Percentiles rank a stretch among this genome's conserved stretches.
phyloP scores from a whole-genome alignment of 2,329 filamentous ascomycete species.

The Diaporthe humulicola region DNA sequence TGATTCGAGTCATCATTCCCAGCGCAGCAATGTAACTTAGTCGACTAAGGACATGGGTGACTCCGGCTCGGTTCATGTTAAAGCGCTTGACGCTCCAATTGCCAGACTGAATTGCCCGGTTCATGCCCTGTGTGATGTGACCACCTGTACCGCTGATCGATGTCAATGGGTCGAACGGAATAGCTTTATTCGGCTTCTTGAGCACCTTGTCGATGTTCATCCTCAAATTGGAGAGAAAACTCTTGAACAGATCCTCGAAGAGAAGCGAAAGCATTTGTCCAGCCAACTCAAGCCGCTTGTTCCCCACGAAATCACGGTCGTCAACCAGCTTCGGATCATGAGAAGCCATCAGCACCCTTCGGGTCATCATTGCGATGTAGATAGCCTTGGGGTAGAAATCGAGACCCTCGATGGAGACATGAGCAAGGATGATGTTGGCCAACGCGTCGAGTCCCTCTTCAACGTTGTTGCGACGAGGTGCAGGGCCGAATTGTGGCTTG shows the following conservation, averaged over 20 bases:
- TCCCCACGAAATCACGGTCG: slow-evolving; percentile 97
- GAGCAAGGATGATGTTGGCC: slow-evolving; percentile 92
- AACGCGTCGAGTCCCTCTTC: slow-evolving; percentile 95
- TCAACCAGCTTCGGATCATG: slow-evolving; percentile 92
- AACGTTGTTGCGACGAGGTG: slow-evolving; percentile 81
- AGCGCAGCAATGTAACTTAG: slow-evolving; percentile 96
- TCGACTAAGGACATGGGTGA: slow-evolving; percentile 95
- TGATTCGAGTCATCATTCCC: slow-evolving; percentile 99
- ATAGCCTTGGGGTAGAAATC: slow-evolving; percentile 98
- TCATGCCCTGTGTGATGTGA: slow-evolving; percentile 92
- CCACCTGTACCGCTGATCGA: slow-evolving; percentile 88
- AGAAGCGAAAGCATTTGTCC: slow-evolving; percentile 93
- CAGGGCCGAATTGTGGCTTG: slow-evolving; percentile 66
- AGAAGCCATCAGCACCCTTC: slow-evolving; percentile 94
- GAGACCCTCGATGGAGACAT: slow-evolving; percentile 90
- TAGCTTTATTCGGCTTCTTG: slow-evolving; percentile 91
- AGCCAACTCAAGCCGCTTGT: slow-evolving; percentile 94
- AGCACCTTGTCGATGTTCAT: slow-evolving; percentile 95
- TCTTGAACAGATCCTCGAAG: slow-evolving; percentile 98
- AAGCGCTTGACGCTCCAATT: slow-evolving; percentile 99
- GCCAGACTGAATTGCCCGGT: slow-evolving; percentile 94
- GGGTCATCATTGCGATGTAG: slow-evolving; percentile 96
- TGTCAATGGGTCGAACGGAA: slow-evolving; percentile 87
- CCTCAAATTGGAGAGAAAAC: slow-evolving; percentile 90
- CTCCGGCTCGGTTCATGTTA: slow-evolving; percentile 97